Evolutionary conservation across 2,329 filamentous ascomycete species (phyloP).

Genomic region (Cytospora leucostoma): DNA sequence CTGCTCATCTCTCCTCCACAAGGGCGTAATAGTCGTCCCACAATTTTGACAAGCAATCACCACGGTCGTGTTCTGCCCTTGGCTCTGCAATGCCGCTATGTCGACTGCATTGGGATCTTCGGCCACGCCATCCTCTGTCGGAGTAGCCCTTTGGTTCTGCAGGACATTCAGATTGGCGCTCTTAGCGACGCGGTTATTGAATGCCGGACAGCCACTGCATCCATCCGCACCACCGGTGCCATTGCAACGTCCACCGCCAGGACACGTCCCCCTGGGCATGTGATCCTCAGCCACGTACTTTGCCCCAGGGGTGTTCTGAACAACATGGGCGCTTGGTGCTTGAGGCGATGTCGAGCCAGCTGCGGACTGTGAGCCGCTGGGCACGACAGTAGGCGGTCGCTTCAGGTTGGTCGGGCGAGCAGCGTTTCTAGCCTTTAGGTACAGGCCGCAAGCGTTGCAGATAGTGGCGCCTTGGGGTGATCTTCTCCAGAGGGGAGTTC

Average conservation of each 20-base stretch:
- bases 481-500: constrained; percentile 91
- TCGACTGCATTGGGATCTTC: constrained; percentile 51
- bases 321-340: constrained; percentile 41
- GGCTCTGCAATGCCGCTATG: constrained; percentile 48
- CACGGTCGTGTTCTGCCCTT: constrained; percentile 55
- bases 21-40: constrained; percentile 90
- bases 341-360: constrained; percentile 44
- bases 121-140: constrained; percentile 31
- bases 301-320: constrained; percentile 50
- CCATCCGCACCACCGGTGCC: constrained; percentile 94
- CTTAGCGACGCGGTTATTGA: constrained; percentile 94
- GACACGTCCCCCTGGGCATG: constrained; percentile 81
- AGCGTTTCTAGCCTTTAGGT: constrained; percentile 90
- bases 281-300: constrained; percentile 79
- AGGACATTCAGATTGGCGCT: constrained; percentile 69
- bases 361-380: constrained; percentile 46
- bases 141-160: constrained; percentile 43
- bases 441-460: constrained; percentile 95
- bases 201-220: constrained; percentile 93
- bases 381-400: constrained; percentile 62
- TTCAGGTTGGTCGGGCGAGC: constrained; percentile 89
- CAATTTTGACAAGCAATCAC: constrained; percentile 97
- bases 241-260: constrained; percentile 92
- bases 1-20: constrained; percentile 92
- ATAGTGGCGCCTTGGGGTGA: constrained; percentile 93